phyloP scores from a whole-genome alignment of 169 alveolate genomes.

The Babesia gibsoni region DNA sequence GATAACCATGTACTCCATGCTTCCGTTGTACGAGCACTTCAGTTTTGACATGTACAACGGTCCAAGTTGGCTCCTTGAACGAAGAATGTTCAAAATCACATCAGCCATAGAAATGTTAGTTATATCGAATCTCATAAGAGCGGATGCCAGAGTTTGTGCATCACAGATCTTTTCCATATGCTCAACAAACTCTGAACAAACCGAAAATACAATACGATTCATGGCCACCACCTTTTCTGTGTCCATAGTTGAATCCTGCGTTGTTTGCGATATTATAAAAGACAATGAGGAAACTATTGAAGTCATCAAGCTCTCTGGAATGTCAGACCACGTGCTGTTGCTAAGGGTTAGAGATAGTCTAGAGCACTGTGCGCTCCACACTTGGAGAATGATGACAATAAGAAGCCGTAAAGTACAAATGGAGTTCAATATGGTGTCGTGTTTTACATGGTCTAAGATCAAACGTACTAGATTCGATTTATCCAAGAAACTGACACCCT shows the following conservation, averaged over 20 bases:
- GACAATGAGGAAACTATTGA: constrained; percentile 3
- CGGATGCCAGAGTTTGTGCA: constrained; percentile 16
- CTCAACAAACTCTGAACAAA: constrained; percentile 2
- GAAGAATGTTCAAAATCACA: neutral
- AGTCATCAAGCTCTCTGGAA: constrained; percentile 5
- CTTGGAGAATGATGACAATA: constrained; percentile 1
- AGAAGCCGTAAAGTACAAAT: constrained; percentile 21
- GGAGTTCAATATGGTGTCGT: constrained; percentile 8
- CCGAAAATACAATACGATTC: neutral
- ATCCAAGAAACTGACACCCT: constrained; percentile 31
- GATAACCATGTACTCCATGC: constrained; percentile 9
- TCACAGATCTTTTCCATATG: constrained; percentile 1
- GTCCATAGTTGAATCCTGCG: neutral
- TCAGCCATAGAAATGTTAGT: constrained; percentile 5
- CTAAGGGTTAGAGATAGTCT: constrained; percentile 10
- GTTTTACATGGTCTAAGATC: constrained; percentile 17
- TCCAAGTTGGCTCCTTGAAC: neutral
- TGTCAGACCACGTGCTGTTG: constrained; percentile 19
- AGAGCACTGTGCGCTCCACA: constrained; percentile 14
- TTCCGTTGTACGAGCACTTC: constrained; percentile 17
- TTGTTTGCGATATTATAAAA: neutral
- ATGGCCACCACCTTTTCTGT: constrained; percentile 3
- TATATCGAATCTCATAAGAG: constrained; percentile 6
- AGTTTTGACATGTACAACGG: constrained; percentile 10
- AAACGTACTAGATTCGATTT: neutral